Conservation (phyloP, 371 early-diverging fungal genomes). For the Vairimorpha ceranae region DNA sequence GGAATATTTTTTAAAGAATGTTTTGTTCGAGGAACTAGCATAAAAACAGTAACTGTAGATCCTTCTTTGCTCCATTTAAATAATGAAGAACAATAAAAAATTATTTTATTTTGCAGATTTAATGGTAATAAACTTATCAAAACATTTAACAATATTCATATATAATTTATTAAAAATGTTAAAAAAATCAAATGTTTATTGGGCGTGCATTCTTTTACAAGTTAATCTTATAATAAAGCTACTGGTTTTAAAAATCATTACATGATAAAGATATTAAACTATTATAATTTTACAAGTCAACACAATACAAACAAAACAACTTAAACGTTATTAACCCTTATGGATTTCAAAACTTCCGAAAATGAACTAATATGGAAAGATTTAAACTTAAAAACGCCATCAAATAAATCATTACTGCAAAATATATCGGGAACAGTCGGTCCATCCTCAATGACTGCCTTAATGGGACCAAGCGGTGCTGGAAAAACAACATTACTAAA, state of each 20-base stretch:
- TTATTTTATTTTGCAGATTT: no score
- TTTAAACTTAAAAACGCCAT: slow-evolving; percentile 10
- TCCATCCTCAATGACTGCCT: slow-evolving; percentile 66
- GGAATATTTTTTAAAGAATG: slow-evolving; percentile 39
- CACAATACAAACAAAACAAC: no score
- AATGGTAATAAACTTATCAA: no score
- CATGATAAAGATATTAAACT: no score
- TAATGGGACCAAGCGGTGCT: slow-evolving; percentile 73
- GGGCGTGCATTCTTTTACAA: no score
- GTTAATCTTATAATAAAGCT: no score
- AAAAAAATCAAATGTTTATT: no score
- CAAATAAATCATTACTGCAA: slow-evolving; percentile 49
- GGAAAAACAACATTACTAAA: slow-evolving; percentile 80
- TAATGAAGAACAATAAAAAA: not conserved
- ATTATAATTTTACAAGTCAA: no score
- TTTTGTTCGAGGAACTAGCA: slow-evolving; percentile 55
- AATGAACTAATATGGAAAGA: slow-evolving; percentile 39
- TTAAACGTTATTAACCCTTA: not conserved
- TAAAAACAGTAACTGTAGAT: slow-evolving; percentile 55
- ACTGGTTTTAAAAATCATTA: no score
- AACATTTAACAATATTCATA: no score
- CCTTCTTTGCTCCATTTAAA: slow-evolving; percentile 3
- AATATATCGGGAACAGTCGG: slow-evolving; percentile 66
- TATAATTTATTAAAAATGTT: no score
- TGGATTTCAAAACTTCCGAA: slow-evolving; percentile 3